Evolutionary conservation across 768 basidiomycete genomes (phyloP), one percentile per base, ranked within the genome.

Genomic region (Tephrocybe sp.): DNA sequence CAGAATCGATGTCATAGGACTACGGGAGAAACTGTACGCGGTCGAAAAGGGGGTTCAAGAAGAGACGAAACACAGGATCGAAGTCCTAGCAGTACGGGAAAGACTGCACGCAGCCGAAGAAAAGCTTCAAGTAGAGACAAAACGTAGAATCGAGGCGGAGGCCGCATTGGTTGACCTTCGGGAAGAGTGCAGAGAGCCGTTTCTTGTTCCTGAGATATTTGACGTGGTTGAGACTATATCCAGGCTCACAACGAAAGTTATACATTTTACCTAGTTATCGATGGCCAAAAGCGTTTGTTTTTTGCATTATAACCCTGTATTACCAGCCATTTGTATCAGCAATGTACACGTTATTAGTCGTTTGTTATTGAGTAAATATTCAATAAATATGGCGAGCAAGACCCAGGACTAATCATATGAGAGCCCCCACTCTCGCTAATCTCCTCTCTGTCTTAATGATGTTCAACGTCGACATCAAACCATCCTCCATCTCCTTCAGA

Each of bases 191-290:
- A 66, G 62, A 45, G 61, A 68, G 49, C 83, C 82, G 13, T 85
- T 84, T 53, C 67, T 83, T 35, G 79, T 81, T 5, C 81, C 80
- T 14, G 78, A 75, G 10, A 61, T 85, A 55, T 62, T 83, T 51
- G 77, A 79, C 9, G 78, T 80, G 11, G 83, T 84, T 48, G 49
- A 77, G 14, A 63, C 63, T 20, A 68, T 84, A 42, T 77, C 80
- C 16, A 73, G 73, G 48, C 56, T 78, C 52, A 72, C 75, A 13
- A 71, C 71, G 13, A 59, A 57, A 47, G 65, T 57, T 14, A 49
- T 67, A 52, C 56, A 49, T 16, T 26, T n/a, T 7, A 48, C 47
- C 5, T 31, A 52, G 20, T 22, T 7, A 7, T 26, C 7, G n/a
- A n/a, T n/a, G n/a, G n/a, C 7, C 26, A 26, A 26, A 26, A 7